phyloP scores from a whole-genome alignment of 345 rosid species.

The Populus nigra region DNA sequence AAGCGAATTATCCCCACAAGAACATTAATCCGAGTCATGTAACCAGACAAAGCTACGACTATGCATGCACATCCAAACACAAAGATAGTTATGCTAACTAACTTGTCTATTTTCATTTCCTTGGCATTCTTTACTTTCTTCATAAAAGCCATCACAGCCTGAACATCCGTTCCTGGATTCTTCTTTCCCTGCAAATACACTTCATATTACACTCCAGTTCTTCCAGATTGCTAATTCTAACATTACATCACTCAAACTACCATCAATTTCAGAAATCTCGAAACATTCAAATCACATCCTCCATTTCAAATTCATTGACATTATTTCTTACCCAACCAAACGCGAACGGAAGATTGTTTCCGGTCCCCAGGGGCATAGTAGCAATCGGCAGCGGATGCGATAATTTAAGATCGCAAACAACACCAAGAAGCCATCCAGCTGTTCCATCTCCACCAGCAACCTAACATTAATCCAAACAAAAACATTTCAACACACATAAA shows the following conservation, averaged over 20 bases:
- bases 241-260: not conserved
- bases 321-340: constrained; percentile 77
- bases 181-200: constrained; percentile 70
- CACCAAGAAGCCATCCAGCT: constrained; percentile 97
- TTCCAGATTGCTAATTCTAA: too few relatives aligned
- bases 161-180: constrained; percentile 76
- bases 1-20: not conserved
- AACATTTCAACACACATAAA: not conserved
- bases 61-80: too few relatives aligned
- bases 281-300: too few relatives aligned
- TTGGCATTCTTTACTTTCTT: constrained; percentile 57
- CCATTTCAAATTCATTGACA: not conserved
- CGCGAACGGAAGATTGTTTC: constrained; percentile 91
- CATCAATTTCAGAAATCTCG: not conserved
- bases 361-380: constrained; percentile 93
- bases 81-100: constrained; percentile 4
- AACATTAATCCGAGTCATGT: not conserved
- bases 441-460: constrained; percentile 99
- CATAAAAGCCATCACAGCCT: constrained; percentile 58
- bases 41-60: too few relatives aligned
- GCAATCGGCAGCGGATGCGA: constrained; percentile 90
- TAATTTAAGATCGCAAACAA: constrained; percentile 81
- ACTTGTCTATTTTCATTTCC: constrained; percentile 95
- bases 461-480: constrained; percentile 27
- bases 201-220: not conserved